Percentiles rank a stretch among this genome's conserved stretches.
Evolutionary conservation across 345 rosid species (phyloP).

Genomic region (Eucalyptus urophylla): DNA sequence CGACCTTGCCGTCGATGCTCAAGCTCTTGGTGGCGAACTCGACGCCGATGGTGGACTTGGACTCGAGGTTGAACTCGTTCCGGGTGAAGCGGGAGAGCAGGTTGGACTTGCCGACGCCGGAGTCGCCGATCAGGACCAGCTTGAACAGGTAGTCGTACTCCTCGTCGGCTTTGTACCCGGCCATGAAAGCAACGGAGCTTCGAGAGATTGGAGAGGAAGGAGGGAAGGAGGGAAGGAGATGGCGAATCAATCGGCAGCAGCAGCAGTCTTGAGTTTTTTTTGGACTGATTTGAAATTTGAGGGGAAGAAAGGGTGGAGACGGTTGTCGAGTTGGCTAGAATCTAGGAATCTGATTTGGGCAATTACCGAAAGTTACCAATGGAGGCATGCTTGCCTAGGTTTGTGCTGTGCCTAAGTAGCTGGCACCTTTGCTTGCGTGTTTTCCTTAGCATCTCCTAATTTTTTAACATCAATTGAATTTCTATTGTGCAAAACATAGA

Average conservation of each 20-base stretch:
- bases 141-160: slow-evolving; percentile 50
- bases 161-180: slow-evolving; percentile 35
- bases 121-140: slow-evolving; percentile 50
- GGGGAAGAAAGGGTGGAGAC: neutral
- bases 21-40: slow-evolving; percentile 43
- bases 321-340: neutral
- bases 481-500: neutral
- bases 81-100: slow-evolving; percentile 33
- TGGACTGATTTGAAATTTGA: neutral
- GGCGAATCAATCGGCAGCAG: neutral
- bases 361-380: neutral
- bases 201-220: neutral
- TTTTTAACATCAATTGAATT: neutral
- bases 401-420: neutral
- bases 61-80: slow-evolving; percentile 44
- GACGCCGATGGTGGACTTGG: slow-evolving; percentile 50
- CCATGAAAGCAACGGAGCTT: slow-evolving; percentile 1
- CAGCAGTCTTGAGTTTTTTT: neutral
- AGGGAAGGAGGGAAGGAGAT: neutral
- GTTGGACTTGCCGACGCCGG: slow-evolving; percentile 49
- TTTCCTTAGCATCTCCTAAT: neutral
- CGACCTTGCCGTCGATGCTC: slow-evolving; percentile 27
- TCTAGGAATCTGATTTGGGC: neutral
- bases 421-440: neutral
- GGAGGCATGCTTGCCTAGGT: neutral